Evolutionary conservation across 2,329 filamentous ascomycete species (phyloP), one percentile per base, ranked within the genome.

Genomic region (Beauveria sp.): DNA sequence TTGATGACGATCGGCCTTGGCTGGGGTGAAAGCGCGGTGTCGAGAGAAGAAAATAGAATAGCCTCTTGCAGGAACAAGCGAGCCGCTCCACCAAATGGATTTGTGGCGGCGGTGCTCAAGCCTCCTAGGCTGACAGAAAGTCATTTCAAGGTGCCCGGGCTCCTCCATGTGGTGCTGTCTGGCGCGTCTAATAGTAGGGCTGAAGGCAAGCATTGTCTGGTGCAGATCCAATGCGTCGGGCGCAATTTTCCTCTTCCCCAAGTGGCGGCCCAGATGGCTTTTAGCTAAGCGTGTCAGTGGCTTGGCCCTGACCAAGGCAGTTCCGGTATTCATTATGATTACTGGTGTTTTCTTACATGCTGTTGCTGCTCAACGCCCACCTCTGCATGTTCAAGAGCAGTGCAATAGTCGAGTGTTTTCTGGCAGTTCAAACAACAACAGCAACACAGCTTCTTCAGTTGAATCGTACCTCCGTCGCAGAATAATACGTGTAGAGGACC

Each of bases 51-150:
- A 61, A 52, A 22, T 2, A 48, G 58, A 4, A 20, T 54, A 60
- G 57, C 18, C 50, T 45, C 14, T 48, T 1, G 31, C 16, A 10
- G 22, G 18, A 55, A 14, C 18, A 43, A 26, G 10, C 22, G 43
- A 31, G 28, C 51, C 50, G 59, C 16, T 60, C 58, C 49, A 43
- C 26, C 38, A 14, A 31, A 28, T 4, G 22, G 12, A 10, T 10
- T 22, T 10, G 43, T 61, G 59, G 59, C 59, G 51, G 43, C 38
- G 59, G 58, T 28, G 28, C 45, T 46, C 45, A 48, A 55, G 59
- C 51, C 59, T 43, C 45, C 28, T 60, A 60, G 58, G 58, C 58
- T 60, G 58, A 60, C 58, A 60, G 49, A 48, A 48, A 46, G 50
- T 38, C 42, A 60, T 53, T 24, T 60, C 26, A 26, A 50, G 48